Evolutionary conservation across 352 stramenopile species (phyloP).

Genomic region (Phytophthora uliginosa): DNA sequence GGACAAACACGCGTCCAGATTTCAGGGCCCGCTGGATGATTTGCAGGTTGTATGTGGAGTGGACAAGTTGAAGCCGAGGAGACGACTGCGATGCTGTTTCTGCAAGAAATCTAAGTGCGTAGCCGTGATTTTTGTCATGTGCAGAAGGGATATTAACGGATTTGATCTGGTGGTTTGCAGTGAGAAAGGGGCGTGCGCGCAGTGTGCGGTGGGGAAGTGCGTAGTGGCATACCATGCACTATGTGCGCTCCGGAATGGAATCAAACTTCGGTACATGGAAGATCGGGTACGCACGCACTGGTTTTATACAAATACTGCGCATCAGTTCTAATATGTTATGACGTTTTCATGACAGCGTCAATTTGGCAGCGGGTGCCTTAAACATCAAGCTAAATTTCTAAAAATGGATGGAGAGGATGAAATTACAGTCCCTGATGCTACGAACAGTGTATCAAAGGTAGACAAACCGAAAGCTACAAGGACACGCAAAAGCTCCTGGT

Average conservation of each 20-base stretch:
- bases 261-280: constrained; percentile 75
- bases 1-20: constrained; percentile 29
- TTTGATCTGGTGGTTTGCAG: constrained; percentile 37
- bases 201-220: constrained; percentile 78
- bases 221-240: constrained; percentile 77
- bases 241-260: constrained; percentile 68
- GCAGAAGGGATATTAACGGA: constrained; percentile 2
- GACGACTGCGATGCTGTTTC: constrained; percentile 77
- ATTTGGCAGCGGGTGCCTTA: constrained; percentile 73
- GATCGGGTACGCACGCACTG: constrained; percentile 42
- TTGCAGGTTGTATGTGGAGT: constrained; percentile 70
- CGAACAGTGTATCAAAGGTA: constrained; percentile 14
- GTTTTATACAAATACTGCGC: not conserved
- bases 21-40: constrained; percentile 38
- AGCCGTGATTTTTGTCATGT: constrained; percentile 24
- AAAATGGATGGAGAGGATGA: constrained; percentile 36
- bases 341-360: constrained; percentile 40
- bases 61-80: constrained; percentile 61
- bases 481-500: constrained; percentile 37
- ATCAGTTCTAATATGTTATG: not conserved
- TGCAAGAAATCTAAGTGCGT: constrained; percentile 66
- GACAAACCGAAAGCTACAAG: constrained; percentile 32
- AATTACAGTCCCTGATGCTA: constrained; percentile 10
- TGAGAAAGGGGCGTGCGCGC: constrained; percentile 76
- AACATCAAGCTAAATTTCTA: constrained; percentile 70